Conservation (phyloP, 495 filamentous ascomycete species). For the Podospora bellae-mahoneyi region DNA sequence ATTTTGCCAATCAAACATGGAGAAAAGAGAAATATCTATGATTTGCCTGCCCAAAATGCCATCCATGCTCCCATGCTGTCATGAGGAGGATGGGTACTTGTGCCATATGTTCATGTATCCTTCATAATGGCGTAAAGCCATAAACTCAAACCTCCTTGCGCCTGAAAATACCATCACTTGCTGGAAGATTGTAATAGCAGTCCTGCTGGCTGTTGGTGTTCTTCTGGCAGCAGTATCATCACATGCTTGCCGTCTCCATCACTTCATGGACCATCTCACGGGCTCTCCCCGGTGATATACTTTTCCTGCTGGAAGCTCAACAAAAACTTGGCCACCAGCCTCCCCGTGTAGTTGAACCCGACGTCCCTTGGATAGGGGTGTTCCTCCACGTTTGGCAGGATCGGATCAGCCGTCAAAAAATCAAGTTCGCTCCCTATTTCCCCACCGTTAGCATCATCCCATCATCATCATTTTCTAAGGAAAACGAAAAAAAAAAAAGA, state of each 20-base stretch:
- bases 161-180: neutral
- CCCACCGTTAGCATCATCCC: conserved; percentile 5
- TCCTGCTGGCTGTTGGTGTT: neutral
- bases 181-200: neutral
- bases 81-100: too few relatives aligned
- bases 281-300: conserved; percentile 26
- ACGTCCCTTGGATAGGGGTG: conserved; percentile 43
- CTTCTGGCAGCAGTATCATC: neutral
- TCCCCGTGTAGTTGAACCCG: conserved; percentile 48
- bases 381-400: conserved; percentile 42
- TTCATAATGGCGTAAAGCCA: neutral
- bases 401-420: conserved; percentile 44
- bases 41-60: neutral
- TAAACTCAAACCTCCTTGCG: neutral
- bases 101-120: neutral
- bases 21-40: neutral
- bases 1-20: too few relatives aligned
- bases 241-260: neutral
- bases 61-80: neutral
- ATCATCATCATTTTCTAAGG: too few relatives aligned
- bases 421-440: conserved; percentile 47
- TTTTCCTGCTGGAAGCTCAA: conserved; percentile 47
- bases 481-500: neutral
- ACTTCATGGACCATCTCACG: neutral
- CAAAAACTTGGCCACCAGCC: conserved; percentile 48